These are phyloP conservation scores for Ascochyta viciae-villosae DNA, from an alignment of 2,329 filamentous ascomycete genomes.

Conservation along the genomic window DNA sequence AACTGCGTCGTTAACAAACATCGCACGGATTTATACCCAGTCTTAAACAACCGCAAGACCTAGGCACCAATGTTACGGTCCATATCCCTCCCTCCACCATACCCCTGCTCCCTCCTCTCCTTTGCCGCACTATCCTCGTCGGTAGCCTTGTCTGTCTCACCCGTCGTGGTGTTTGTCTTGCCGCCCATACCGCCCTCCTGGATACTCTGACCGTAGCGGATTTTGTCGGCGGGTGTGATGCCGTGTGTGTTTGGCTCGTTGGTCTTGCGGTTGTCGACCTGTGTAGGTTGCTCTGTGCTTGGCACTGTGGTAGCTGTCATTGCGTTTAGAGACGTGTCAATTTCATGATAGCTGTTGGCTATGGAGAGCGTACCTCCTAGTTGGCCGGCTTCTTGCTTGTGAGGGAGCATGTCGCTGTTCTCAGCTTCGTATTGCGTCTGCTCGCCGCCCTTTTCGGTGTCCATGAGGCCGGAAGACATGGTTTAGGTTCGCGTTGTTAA, in stretches of 20 bases:
- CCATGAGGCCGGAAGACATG: constrained; percentile 64
- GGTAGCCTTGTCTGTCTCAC: constrained; percentile 47
- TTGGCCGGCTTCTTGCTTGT: constrained; percentile 63
- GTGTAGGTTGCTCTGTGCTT: constrained; percentile 25
- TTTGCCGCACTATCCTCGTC: constrained; percentile 50
- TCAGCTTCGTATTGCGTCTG: constrained; percentile 68
- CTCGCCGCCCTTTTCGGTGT: constrained; percentile 67
- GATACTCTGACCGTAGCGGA: constrained; percentile 63
- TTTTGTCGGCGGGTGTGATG: constrained; percentile 55
- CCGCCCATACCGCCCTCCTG: constrained; percentile 64
- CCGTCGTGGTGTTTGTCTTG: constrained; percentile 53
- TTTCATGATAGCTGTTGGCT: not conserved
- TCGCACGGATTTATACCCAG: not conserved
- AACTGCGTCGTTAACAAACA: too few relatives aligned
- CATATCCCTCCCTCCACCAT: constrained; percentile 59
- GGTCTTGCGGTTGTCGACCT: constrained; percentile 30
- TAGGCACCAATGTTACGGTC: constrained; percentile 59
- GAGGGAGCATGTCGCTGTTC: constrained; percentile 57
- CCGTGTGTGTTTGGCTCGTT: constrained; percentile 53
- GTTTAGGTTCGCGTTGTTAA: not conserved
- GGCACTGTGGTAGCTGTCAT: constrained; percentile 18
- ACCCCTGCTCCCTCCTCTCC: constrained; percentile 60
- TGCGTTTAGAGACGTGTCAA: not conserved
- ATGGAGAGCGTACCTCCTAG: constrained; percentile 56
- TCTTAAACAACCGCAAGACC: not conserved